Evolutionary conservation across 2,329 filamentous ascomycete genomes (phyloP).

Genomic region (Fusarium graminum): DNA sequence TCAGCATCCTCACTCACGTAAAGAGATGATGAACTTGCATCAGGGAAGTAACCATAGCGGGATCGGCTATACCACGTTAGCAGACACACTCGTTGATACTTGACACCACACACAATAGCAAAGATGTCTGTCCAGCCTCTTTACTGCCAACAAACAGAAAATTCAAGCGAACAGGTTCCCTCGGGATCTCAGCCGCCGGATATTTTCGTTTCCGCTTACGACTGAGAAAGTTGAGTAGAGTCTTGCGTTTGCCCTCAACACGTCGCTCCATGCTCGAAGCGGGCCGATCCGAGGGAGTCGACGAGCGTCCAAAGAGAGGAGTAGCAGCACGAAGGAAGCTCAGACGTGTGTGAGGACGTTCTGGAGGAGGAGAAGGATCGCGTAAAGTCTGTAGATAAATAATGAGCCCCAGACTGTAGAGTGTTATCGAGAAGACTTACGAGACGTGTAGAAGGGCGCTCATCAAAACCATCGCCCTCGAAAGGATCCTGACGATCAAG

Average conservation of each 20-base stretch:
- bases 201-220: slow-evolving; percentile 49
- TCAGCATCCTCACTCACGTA: slow-evolving; percentile 1
- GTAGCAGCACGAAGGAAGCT: slow-evolving; percentile 49
- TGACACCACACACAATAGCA: slow-evolving; percentile 53
- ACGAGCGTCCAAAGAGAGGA: slow-evolving; percentile 44
- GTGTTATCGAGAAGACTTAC: slow-evolving; percentile 26
- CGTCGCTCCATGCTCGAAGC: slow-evolving; percentile 18
- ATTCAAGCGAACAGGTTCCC: slow-evolving; percentile 49
- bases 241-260: slow-evolving; percentile 26
- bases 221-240: slow-evolving; percentile 45
- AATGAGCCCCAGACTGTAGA: not conserved
- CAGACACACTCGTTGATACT: rapidly evolving
- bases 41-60: slow-evolving; percentile 56
- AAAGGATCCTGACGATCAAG: slow-evolving; percentile 55
- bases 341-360: slow-evolving; percentile 47
- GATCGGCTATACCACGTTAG: slow-evolving; percentile 50
- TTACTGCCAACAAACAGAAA: slow-evolving; percentile 56
- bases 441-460: slow-evolving; percentile 51
- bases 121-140: slow-evolving; percentile 54
- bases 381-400: slow-evolving; percentile 43
- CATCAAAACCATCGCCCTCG: slow-evolving; percentile 51
- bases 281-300: slow-evolving; percentile 30
- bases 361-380: slow-evolving; percentile 31
- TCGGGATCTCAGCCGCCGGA: slow-evolving; percentile 21
- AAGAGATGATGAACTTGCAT: slow-evolving; percentile 46